Base-by-base conservation (phyloP, 2,329 filamentous ascomycete genomes). In the Hypoxylon sp. region DNA sequence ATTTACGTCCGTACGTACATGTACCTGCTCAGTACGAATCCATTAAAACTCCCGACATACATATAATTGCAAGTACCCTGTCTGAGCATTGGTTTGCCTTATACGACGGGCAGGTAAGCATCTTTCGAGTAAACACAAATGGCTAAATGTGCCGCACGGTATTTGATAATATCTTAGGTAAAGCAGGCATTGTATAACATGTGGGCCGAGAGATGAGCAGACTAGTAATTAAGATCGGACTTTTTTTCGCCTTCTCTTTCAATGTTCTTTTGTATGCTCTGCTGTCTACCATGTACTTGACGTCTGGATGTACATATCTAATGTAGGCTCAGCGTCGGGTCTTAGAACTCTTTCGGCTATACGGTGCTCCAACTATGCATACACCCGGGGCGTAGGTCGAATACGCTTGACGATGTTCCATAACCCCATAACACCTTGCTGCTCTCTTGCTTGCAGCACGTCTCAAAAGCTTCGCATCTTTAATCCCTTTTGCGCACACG, bases 1-100 rank as follows among this genome's bases (percentile, higher is more conserved):
- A 62, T 59, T 62, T 70, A 67, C 60, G 64, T 44, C 60, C 67
- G 64, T 67, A 67, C 64, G 31, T 27, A 46, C 32, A 56, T 55
- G 37, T 61, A 66, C 52, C 10, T 61, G n/a, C 42, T 42, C 11
- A 47, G 50, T 59, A 59, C 54, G n/a, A 48, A 31, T 44, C 17
- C 52, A 54, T 44, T 47, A 48, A 61, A 61, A 42, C 44, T 50
- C n/a, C 42, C 21, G 17, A 48, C 35, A 39, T 51, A 35, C 29
- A 48, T 31, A 39, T 51, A 35, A 29, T 44, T 42, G 21, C 10
- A 50, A 50, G 53, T 57, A 47, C 27, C 6, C 6, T 19, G n/a
- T 56, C 21, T n/a, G 27, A 29, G 44, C 21, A 46, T 31, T 46
- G n/a, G 39, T 47, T 27, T 47, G 27, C 19, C 21, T 44, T 44